Evolutionary conservation across 2,329 filamentous ascomycete genomes (phyloP).

Genomic region (Phaeosphaeria sp.): DNA sequence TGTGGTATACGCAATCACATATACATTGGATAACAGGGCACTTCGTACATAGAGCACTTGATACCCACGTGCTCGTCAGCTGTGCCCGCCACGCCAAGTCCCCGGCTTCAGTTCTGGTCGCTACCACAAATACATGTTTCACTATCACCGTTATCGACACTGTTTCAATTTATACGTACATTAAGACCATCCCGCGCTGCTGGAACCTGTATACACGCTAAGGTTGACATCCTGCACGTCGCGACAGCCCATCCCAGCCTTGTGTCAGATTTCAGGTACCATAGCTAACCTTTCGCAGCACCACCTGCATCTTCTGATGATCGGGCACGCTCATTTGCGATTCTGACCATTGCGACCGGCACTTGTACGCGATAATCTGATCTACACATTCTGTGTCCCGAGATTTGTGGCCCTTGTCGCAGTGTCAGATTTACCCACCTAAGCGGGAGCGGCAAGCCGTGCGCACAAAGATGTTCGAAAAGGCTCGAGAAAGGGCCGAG

Average conservation of each 20-base stretch:
- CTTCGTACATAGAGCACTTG: not conserved
- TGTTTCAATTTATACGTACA: not conserved
- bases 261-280: not conserved
- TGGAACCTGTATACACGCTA: not conserved
- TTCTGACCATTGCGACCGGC: constrained; percentile 1
- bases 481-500: constrained; percentile 3
- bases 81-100: not conserved
- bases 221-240: not conserved
- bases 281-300: not conserved
- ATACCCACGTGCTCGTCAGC: not conserved
- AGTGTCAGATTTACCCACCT: constrained; percentile 6
- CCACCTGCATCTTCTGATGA: not conserved
- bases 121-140: not conserved
- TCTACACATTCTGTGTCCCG: not conserved
- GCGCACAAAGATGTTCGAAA: not conserved
- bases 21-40: not conserved
- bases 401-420: constrained; percentile 9
- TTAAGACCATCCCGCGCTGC: not conserved
- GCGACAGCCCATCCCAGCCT: not conserved
- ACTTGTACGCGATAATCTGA: constrained; percentile 1
- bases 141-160: not conserved
- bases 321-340: not conserved
- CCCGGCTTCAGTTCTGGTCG: not conserved
- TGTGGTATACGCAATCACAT: not conserved
- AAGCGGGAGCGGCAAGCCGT: constrained; percentile 2